Evolutionary conservation across 1,139 yeast genomes (phyloP).

Genomic region (Pichia sp.): DNA sequence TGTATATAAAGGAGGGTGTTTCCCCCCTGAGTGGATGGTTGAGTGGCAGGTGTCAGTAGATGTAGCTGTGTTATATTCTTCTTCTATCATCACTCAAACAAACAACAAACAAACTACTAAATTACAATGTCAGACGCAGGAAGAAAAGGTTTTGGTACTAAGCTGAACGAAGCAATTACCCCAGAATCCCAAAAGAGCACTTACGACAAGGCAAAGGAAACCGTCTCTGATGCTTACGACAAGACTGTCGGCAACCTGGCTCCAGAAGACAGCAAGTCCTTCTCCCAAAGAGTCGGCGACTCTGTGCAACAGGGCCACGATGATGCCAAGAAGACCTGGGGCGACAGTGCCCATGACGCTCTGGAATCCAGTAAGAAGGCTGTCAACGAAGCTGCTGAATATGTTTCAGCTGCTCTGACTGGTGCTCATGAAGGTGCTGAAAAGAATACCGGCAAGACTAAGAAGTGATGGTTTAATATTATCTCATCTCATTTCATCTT

Average conservation of each 20-base stretch:
- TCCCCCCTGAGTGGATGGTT: too few species aligned
- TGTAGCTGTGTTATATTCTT: too few species aligned
- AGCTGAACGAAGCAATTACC: slow-evolving; percentile 57
- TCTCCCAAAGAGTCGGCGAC: slow-evolving; percentile 63
- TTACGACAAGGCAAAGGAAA: slow-evolving; percentile 65
- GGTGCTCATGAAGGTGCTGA: slow-evolving; percentile 53
- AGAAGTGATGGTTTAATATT: too few species aligned
- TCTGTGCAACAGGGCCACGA: slow-evolving; percentile 28
- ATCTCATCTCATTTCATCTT: too few species aligned
- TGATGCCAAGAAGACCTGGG: slow-evolving; percentile 21
- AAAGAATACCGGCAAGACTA: slow-evolving; percentile 18
- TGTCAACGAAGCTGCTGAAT: slow-evolving; percentile 52
- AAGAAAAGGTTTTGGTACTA: slow-evolving; percentile 70
- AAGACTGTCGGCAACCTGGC: slow-evolving; percentile 50
- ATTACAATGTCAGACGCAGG: slow-evolving; percentile 67
- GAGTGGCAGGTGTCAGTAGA: too few species aligned
- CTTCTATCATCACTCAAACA: background rate
- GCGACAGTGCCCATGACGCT: slow-evolving; percentile 49
- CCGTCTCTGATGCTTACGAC: slow-evolving; percentile 61
- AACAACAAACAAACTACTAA: slow-evolving; percentile 6
- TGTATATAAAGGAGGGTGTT: too few species aligned
- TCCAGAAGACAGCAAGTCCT: slow-evolving; percentile 64
- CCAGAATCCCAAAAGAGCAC: slow-evolving; percentile 69
- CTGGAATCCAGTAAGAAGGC: slow-evolving; percentile 56
- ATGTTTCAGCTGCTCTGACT: slow-evolving; percentile 50